Evolutionary conservation across 2,329 filamentous ascomycete species (phyloP), one percentile per base, ranked within the genome.

Genomic region (Westerdykella aurantiaca): DNA sequence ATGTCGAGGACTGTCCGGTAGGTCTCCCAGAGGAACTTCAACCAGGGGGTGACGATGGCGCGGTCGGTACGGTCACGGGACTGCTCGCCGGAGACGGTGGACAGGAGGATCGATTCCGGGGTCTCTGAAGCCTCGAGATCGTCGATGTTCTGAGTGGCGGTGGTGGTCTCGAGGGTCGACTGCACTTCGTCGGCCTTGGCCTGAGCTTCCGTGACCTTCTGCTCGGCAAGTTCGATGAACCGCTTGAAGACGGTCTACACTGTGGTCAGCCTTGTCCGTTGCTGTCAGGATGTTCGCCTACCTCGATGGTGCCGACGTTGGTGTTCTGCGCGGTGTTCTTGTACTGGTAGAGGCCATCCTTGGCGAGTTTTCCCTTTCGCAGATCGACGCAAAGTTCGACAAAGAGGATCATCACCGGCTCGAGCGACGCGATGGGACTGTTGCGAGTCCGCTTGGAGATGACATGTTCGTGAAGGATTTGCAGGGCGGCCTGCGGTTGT

Each of bases 301-400:
- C 86, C 82, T 97, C 93, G 69, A 98, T 98, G 49, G 93, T 98
- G 60, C 82, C 89, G 56, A 98, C 89, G 68, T 97, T 97, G 59
- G 91, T 95, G 75, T 98, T 98, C 72, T 98, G 93, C 44, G 90
- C 91, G 57, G 96, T 97, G 72, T 98, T 98, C 80, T 98, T 98
- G 81, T 98, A 98, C 71, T 96, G 93, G 71, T 97, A 98, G 39
- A 98, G 80, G 49, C 93, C 93, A 75, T 98, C 93, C 79, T 98
- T 98, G 70, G 91, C 93, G 49, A 93, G 80, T 74, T 98, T 98
- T 61, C 93, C 93, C 75, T 97, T 98, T 75, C 93, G 89, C 63
- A 96, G 83, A 66, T 97, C 91, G 63, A 98, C 93, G 57, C 87
- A 95, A 47, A 97, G 81, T 73, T 97, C 89, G 63, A 98, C 91